Base-by-base conservation (phyloP, 1,284 basidiomycete genomes). In the Austroboletus novae-zelandiae region DNA sequence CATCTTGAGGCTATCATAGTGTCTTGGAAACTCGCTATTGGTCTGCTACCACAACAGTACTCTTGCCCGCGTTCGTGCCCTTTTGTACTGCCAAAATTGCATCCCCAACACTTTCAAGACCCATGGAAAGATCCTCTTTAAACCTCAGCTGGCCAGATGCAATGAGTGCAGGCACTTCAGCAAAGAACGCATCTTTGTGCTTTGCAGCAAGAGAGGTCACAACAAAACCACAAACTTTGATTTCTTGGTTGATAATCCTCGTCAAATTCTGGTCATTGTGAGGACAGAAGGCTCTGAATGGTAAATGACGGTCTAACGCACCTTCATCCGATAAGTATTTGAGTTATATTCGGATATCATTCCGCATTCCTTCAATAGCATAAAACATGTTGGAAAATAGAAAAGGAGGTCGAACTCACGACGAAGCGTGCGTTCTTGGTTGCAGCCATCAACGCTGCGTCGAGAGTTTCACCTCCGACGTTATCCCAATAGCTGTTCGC, bases 401-500 rank as follows among this genome's bases (percentile, higher is more conserved):
- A 27, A 27, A 27, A 9, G 25, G 25, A 5, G 25, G 25, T n/a
- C 2, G 2, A 9, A 3, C 61, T 43, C 2, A 52, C 57, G n/a
- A 64, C 61, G 58, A 89, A 79, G 9, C 81, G 66, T 1, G 79
- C 83, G 29, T 73, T 61, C 2, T 63, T 65, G 15, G 77, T 76
- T n/a, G 86, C 74, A 44, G 75, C 70, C 2, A 73, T 70, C 15
- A 89, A 61, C 0, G 79, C 79, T 31, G 77, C 70, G 41, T 88
- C 84, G 9, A 88, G 72, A 5, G 78, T 81, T 55, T 82, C 76
- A 1, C 88, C 88, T 3, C 89, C 86, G 46, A 86, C 84, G 61
- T 79, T 75, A 55, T 79, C 74, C 69, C 74, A 78, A 54, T 71
- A 76, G 9, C 79, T 81, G 30, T 0, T 6, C 4, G 17, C 10